phyloP scores from a whole-genome alignment of 2,329 filamentous ascomycete species.

The Fusarium sp. region DNA sequence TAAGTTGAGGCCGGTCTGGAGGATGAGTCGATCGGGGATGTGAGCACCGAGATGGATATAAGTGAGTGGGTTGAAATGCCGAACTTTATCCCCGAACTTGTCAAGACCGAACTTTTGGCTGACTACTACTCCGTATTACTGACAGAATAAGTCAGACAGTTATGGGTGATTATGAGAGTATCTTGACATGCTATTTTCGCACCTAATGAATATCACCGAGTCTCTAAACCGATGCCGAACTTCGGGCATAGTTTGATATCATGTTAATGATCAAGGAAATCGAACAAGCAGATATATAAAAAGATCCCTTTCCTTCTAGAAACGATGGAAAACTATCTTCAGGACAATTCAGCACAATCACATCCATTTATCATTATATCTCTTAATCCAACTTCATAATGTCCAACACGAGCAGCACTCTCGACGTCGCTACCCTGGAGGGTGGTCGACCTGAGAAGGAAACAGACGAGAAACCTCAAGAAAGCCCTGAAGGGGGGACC shows the following conservation, averaged over 20 bases:
- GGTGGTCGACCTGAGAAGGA: background rate
- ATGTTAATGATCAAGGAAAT: background rate
- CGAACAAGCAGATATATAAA: background rate
- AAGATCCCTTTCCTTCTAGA: background rate
- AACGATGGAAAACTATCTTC: too few species aligned
- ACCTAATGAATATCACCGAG: background rate
- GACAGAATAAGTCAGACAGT: background rate
- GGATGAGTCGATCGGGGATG: background rate
- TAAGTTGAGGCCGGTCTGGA: background rate
- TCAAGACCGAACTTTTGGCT: constrained; percentile 8
- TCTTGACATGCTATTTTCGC: background rate
- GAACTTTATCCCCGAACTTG: constrained; percentile 33
- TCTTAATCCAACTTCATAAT: background rate
- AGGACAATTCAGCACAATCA: background rate
- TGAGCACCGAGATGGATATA: constrained; percentile 12
- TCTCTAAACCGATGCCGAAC: constrained; percentile 25
- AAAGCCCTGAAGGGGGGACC: constrained; percentile 16
- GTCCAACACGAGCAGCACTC: constrained; percentile 6
- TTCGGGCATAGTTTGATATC: background rate
- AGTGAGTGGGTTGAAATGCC: constrained; percentile 15
- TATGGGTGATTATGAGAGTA: rapidly evolving
- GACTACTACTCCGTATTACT: background rate
- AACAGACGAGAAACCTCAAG: background rate
- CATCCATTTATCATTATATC: background rate
- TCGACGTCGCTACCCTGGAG: constrained; percentile 26